Base-by-base conservation (phyloP, 73 alveolate species). In the Paramecium sexaurelia region DNA sequence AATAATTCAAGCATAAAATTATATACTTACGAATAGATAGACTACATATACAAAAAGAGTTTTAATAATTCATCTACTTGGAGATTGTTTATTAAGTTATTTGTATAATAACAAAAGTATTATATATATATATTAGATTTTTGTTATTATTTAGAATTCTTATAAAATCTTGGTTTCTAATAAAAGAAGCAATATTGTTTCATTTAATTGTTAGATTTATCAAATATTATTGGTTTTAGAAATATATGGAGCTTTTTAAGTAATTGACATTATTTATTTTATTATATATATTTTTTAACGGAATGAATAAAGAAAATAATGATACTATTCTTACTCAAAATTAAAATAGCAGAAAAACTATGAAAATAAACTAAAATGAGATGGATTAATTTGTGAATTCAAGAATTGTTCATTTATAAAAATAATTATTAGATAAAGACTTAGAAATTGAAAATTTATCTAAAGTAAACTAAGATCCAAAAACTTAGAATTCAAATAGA, bases 221-320 rank as follows among this genome's bases (percentile, higher is more conserved):
- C 15, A 73, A 33, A 73, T 36, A 13, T 32, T 15, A 73, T 15
- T 0, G 87, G 32, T 73, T 73, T 66, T 39, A 61, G 55, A 73
- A 73, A 36, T n/a, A 73, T 73, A 33, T n/a, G 87, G 87, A 73
- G 87, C 35, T 15, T 73, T 66, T n/a, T 73, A 73, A 13, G 36
- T n/a, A 73, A 33, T 73, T 32, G 35, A 5, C 87, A 73, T 73
- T 51, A 51, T 51, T 51, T 33, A 33, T 33, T 71, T n/a, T 27
- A 71, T 71, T 35, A 71, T 35, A 33, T 33, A n/a, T n/a, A n/a
- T 45, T 33, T 29, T 32, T 71, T 71, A 71, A 71, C 86, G 86
- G 86, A 71, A 71, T 71, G 86, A 71, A 71, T 71, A 71, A 71
- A 36, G 86, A 71, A 71, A 71, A 71, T 71, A 71, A 32, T 32